Base-by-base conservation (phyloP, 2,329 filamentous ascomycete genomes). In the Botrytis paeoniae region DNA sequence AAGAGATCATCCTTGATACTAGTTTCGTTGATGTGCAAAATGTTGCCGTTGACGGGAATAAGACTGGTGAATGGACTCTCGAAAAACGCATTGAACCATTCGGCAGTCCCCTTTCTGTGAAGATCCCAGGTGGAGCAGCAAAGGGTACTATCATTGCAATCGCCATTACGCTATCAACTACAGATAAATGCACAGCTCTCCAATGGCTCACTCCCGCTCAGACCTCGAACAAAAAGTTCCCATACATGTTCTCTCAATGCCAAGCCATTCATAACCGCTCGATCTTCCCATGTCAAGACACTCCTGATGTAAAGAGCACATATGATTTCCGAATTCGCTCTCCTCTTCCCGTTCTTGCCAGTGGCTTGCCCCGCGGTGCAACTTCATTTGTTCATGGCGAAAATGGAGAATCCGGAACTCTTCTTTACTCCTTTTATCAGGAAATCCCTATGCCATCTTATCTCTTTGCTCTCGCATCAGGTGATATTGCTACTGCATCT, bases 231-330 rank as follows among this genome's bases (percentile, higher is more conserved):
- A 95, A 94, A 85, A 96, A 94, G 83, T 92, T 97, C 77, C 95
- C 95, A 1, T 98, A 98, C 83, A 95, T 98, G 91, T 98, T 98
- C 85, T 97, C 93, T 62, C 96, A 98, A 85, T 97, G 95, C 82
- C 95, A 99, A 85, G 95, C 95, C 71, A 98, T 98, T 80, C 95
- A 98, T 80, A 94, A 93, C 61, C 91, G 96, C 74, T 97, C 94
- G 65, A 89, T 98, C 75, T 97, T 98, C 82, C 96, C 96, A 10
- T 98, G 95, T 83, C 95, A 98, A 84, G 96, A 99, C 81, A 98
- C 96, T 0, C 96, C 96, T 4, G 95, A 98, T 81, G 93, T 98
- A 79, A 99, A 99, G 85, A 94, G 93, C n/a, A 97, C 94, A 1
- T 94, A 95, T 83, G 90, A 91, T 75, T 98, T 98, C 85, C 92